A percentile compares a stretch with the other conserved stretches of the same genome.
phyloP scores from a whole-genome alignment of 108 stramenopile species.

The Nitzschia palea region DNA sequence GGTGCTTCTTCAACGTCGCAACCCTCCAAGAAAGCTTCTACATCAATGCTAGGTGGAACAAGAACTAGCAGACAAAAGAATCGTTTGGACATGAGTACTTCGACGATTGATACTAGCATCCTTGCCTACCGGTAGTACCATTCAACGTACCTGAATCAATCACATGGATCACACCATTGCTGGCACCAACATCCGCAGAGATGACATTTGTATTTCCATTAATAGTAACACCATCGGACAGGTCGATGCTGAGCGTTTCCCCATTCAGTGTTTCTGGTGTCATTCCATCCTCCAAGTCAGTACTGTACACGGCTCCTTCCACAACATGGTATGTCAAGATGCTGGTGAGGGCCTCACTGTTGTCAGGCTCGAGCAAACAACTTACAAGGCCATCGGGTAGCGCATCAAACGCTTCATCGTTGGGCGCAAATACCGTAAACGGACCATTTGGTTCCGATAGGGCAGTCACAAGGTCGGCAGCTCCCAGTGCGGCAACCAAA shows the following conservation, averaged over 20 bases:
- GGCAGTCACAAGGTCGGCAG: too few relatives aligned
- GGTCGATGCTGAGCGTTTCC: not conserved
- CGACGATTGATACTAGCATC: too few relatives aligned
- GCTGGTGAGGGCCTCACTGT: conserved; percentile 2
- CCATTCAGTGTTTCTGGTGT: not conserved
- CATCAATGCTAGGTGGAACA: not conserved
- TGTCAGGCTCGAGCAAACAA: conserved; percentile 2
- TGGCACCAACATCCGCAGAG: not conserved
- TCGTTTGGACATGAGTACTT: too few relatives aligned
- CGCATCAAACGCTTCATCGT: conserved; percentile 22
- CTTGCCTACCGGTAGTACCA: too few relatives aligned
- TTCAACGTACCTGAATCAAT: conserved; percentile 17
- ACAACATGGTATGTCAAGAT: conserved; percentile 25
- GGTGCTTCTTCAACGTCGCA: too few relatives aligned
- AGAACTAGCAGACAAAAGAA: not conserved
- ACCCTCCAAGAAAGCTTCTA: not conserved
- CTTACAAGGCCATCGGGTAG: conserved; percentile 6
- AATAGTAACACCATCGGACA: not conserved
- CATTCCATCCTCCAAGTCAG: not conserved
- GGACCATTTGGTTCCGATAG: too few relatives aligned
- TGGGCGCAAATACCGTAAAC: conserved; percentile 32
- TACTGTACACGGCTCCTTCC: not conserved
- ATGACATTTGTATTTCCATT: not conserved
- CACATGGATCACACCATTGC: conserved; percentile 20
- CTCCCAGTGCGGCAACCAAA: too few relatives aligned